Percentiles rank a stretch among this genome's conserved stretches.
These are phyloP conservation scores for Chlamydomonas eustigma DNA, from an alignment of 139 green algal genomes.

Conservation along the genomic window DNA sequence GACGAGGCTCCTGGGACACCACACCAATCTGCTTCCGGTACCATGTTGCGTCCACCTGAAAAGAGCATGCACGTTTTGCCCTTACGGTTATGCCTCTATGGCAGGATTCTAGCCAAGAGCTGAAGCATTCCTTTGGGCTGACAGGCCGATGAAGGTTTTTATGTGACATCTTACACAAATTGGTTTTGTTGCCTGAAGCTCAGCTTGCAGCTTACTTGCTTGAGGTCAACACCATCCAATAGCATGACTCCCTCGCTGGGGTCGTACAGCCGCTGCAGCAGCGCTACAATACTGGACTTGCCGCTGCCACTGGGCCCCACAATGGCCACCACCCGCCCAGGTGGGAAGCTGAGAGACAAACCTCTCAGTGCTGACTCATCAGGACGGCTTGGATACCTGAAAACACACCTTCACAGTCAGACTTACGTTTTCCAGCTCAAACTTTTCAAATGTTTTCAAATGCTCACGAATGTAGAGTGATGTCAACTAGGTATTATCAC, in stretches of 20 bases:
- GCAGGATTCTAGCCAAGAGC: neutral
- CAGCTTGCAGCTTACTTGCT: slow-evolving; percentile 6
- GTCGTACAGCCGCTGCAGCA: slow-evolving; percentile 80
- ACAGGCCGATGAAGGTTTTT: too few species aligned
- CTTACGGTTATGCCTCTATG: neutral
- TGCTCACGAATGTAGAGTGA: too few species aligned
- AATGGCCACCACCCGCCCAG: slow-evolving; percentile 65
- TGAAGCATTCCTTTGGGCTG: too few species aligned
- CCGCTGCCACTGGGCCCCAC: slow-evolving; percentile 64
- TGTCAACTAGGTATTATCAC: too few species aligned
- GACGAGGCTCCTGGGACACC: slow-evolving; percentile 56
- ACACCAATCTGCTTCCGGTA: slow-evolving; percentile 48
- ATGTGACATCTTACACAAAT: neutral
- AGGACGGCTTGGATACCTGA: slow-evolving; percentile 46
- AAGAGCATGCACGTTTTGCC: too few species aligned
- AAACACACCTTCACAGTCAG: neutral
- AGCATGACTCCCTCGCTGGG: slow-evolving; percentile 32
- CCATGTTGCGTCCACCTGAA: slow-evolving; percentile 20
- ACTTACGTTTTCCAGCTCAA: slow-evolving; percentile 3
- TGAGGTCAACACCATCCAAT: slow-evolving; percentile 26
- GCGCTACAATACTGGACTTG: slow-evolving; percentile 68
- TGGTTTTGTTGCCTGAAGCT: too few species aligned
- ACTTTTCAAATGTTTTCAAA: too few species aligned
- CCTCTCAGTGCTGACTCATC: slow-evolving; percentile 39
- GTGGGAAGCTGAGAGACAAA: slow-evolving; percentile 53